phyloP scores from a whole-genome alignment of 495 filamentous ascomycete species.

The Aspergillus hancockii region DNA sequence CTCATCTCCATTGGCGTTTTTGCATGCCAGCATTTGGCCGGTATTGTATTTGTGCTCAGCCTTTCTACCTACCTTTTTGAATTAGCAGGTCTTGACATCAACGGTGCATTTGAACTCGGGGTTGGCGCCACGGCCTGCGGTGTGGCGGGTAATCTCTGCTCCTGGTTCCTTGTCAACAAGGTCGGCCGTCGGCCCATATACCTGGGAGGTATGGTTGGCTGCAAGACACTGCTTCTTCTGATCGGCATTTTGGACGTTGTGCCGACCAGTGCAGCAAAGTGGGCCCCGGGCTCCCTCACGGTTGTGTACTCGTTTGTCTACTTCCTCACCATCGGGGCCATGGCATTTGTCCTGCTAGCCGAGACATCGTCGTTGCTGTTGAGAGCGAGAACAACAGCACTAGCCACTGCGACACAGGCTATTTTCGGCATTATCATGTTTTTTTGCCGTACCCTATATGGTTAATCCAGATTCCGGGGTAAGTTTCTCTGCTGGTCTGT shows the following conservation, averaged over 20 bases:
- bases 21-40: slow-evolving; percentile 41
- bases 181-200: slow-evolving; percentile 58
- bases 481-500: too few species aligned
- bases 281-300: slow-evolving; percentile 56
- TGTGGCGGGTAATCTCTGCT: slow-evolving; percentile 25
- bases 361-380: slow-evolving; percentile 59
- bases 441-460: slow-evolving; percentile 64
- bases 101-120: slow-evolving; percentile 31
- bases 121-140: slow-evolving; percentile 31
- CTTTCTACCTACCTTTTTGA: slow-evolving; percentile 67
- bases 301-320: slow-evolving; percentile 60
- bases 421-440: slow-evolving; percentile 59
- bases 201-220: slow-evolving; percentile 44
- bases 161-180: slow-evolving; percentile 33
- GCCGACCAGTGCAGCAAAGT: slow-evolving; percentile 42
- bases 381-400: slow-evolving; percentile 60
- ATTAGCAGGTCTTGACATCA: slow-evolving; percentile 55
- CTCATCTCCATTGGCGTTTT: slow-evolving; percentile 45
- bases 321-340: slow-evolving; percentile 57
- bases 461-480: slow-evolving; percentile 60
- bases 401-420: slow-evolving; percentile 61
- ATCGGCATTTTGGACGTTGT: slow-evolving; percentile 63
- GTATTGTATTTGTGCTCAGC: slow-evolving; percentile 35
- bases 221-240: slow-evolving; percentile 53
- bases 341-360: slow-evolving; percentile 62